Evolutionary conservation across 2,329 filamentous ascomycete genomes (phyloP).

Genomic region (Myriosclerotinia curreyana): DNA sequence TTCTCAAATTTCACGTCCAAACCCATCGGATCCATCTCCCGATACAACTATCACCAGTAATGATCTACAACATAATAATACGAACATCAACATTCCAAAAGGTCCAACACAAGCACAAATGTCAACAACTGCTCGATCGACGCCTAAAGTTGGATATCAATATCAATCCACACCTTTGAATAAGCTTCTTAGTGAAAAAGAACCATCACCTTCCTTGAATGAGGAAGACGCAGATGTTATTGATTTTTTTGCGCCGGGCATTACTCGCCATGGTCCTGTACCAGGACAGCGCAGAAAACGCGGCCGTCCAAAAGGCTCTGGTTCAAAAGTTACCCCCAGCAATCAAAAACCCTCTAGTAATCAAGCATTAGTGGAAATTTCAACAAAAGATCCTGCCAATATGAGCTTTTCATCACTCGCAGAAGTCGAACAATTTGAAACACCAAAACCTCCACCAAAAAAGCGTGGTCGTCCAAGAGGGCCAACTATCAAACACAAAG

Average conservation of each 20-base stretch:
- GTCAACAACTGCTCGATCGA: neutral
- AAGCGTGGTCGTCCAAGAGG: slow-evolving; percentile 21
- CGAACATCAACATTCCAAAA: neutral
- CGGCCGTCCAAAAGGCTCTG: neutral
- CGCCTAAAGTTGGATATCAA: slow-evolving; percentile 1
- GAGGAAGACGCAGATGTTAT: neutral
- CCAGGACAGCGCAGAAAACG: slow-evolving; percentile 4
- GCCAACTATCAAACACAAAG: slow-evolving; percentile 12
- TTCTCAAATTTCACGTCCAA: neutral
- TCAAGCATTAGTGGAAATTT: neutral
- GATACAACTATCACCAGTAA: neutral
- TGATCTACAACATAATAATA: neutral
- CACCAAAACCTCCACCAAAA: slow-evolving; percentile 3
- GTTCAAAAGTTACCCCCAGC: neutral
- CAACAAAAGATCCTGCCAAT: neutral
- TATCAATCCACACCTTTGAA: neutral
- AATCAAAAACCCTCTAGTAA: neutral
- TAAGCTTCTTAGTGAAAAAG: neutral
- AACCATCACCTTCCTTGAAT: neutral
- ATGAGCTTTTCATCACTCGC: slow-evolving; percentile 12
- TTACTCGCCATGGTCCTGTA: neutral
- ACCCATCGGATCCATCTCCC: neutral
- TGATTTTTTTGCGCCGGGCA: slow-evolving; percentile 9
- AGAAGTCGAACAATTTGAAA: slow-evolving; percentile 10
- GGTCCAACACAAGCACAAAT: neutral